Evolutionary conservation across 2,329 filamentous ascomycete genomes (phyloP).

Genomic region (Trichoderma atrobrunneum): DNA sequence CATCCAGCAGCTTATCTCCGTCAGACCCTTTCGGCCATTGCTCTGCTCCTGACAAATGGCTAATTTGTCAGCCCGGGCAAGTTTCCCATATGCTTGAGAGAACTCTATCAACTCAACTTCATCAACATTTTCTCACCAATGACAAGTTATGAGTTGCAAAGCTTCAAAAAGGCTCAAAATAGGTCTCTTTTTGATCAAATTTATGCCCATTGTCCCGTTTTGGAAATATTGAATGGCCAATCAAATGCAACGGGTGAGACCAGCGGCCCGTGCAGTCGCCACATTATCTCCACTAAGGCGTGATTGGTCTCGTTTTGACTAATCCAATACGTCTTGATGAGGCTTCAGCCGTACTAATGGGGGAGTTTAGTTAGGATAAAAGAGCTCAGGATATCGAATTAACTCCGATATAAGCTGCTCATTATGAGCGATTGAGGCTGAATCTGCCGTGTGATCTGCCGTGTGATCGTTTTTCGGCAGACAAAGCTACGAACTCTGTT

Average conservation of each 20-base stretch:
- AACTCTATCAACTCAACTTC: not conserved
- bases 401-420: not conserved
- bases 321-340: not conserved
- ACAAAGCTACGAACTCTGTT: not conserved
- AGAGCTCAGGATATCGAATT: not conserved
- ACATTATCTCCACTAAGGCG: not conserved
- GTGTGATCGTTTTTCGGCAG: not conserved
- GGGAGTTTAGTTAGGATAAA: not conserved
- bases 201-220: not conserved
- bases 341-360: not conserved
- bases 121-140: not conserved
- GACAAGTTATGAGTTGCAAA: not conserved
- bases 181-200: not conserved
- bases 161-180: not conserved
- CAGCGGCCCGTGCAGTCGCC: not conserved
- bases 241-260: not conserved
- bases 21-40: not conserved
- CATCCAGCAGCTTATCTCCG: not conserved
- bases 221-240: not conserved
- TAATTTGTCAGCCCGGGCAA: not conserved
- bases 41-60: not conserved
- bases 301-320: not conserved
- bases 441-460: not conserved
- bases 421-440: not conserved
- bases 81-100: not conserved